Evolutionary conservation across 352 stramenopile species (phyloP).

Genomic region (Ophiocytium majus): DNA sequence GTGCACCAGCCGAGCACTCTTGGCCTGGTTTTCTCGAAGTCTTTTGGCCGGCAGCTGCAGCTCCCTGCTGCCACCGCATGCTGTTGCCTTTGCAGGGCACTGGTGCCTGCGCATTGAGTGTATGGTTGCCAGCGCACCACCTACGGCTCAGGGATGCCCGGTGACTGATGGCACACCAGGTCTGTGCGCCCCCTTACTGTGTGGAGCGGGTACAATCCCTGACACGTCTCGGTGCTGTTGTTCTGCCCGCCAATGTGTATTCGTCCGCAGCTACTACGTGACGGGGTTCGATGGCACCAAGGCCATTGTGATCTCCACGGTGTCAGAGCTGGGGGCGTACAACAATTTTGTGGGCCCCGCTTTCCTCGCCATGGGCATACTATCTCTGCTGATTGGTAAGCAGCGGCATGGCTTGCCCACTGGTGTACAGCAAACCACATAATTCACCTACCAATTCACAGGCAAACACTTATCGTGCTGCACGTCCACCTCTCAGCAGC

Average conservation of each 20-base stretch:
- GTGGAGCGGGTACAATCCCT: not conserved
- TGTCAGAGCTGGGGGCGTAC: constrained; percentile 30
- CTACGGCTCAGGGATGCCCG: not conserved
- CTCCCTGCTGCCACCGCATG: too few species aligned
- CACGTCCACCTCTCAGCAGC: not conserved
- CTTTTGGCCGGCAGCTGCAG: too few species aligned
- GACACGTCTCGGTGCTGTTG: not conserved
- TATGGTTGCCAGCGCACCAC: not conserved
- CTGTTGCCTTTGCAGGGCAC: too few species aligned
- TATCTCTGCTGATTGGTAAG: not conserved
- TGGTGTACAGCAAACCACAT: not conserved
- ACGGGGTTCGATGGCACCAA: constrained; percentile 43
- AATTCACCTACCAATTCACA: not conserved
- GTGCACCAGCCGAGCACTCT: too few species aligned
- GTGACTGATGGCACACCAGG: not conserved
- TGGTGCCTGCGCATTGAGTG: too few species aligned
- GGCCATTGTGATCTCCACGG: constrained; percentile 43
- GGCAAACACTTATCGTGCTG: not conserved
- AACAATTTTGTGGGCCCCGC: not conserved
- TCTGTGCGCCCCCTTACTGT: not conserved
- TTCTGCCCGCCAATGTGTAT: too few species aligned
- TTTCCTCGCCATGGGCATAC: not conserved
- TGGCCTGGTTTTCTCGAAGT: too few species aligned
- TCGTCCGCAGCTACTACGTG: constrained; percentile 38
- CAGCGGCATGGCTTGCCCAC: not conserved